Base-by-base conservation (phyloP, 2,329 filamentous ascomycete species). In the Alternaria viburni region DNA sequence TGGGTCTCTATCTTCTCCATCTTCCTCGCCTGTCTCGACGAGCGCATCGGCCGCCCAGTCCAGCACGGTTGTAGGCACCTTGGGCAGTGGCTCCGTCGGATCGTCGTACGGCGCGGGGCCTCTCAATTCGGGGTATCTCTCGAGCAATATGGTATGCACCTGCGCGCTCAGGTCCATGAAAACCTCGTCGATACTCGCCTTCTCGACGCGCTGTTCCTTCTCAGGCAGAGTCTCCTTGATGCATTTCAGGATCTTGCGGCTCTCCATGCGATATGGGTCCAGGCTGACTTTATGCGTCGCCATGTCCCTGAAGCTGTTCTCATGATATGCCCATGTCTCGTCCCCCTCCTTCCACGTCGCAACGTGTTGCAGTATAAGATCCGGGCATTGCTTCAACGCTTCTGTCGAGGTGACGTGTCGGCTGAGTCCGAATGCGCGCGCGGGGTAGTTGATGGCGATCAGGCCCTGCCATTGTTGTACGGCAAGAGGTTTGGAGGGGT, bases 401-500 rank as follows among this genome's bases (percentile, higher is more conserved):
- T 98, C 96, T 5, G 85, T 84, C 45, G 93, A 86, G 9, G 89
- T 91, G 67, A 95, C 90, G 81, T 96, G 92, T 32, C 95, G 85
- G 47, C 85, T 90, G 57, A 99, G 89, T 3, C 93, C 93, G 73
- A 88, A 94, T 9, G 87, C 86, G 15, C 96, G 89, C 6, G 95
- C 94, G 3, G 96, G 89, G 76, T 99, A 99, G 82, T 99, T 99
- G 80, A 99, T 89, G 4, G 96, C 96, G 76, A 99, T 99, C 23
- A 99, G 85, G 9, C 92, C 93, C 80, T 96, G 92, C 91, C 91
- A 98, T 84, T 98, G 95, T 77, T 96, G 94, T 19, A 99, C 96
- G 1, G 93, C 96, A 23, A 99, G 86, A 10, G 96, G 96, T 68
- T 89, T 87, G 61, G 93, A 88, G 65, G 92, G 89, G 13, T 90